These are phyloP conservation scores for Ogataea nitratoaversa DNA, from an alignment of 805 yeast species.

Conservation along the genomic window DNA sequence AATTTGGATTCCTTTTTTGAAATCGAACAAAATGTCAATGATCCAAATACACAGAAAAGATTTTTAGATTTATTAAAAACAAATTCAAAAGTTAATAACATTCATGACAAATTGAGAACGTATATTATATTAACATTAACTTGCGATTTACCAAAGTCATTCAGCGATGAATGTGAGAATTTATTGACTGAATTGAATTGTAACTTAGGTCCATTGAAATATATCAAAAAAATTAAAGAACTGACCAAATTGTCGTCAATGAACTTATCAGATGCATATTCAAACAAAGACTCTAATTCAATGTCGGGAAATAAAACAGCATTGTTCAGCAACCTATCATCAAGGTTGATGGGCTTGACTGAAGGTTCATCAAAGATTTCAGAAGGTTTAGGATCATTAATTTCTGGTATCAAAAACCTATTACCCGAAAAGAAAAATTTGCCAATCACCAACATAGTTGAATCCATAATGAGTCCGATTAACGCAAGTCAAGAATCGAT, in stretches of 20 bases:
- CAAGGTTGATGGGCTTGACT: conserved; percentile 72
- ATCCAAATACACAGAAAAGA: conserved; percentile 52
- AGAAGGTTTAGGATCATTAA: conserved; percentile 85
- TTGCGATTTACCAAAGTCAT: conserved; percentile 44
- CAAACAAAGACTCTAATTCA: conserved; percentile 27
- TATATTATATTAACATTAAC: conserved; percentile 72
- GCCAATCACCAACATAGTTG: conserved; percentile 87
- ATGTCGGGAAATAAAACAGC: conserved; percentile 37
- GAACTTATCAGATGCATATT: conserved; percentile 33
- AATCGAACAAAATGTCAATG: conserved; percentile 78
- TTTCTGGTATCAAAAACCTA: conserved; percentile 81
- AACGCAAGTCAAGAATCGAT: conserved; percentile 59
- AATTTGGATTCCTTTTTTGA: conserved; percentile 89
- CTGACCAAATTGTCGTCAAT: conserved; percentile 47
- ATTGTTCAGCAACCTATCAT: conserved; percentile 67
- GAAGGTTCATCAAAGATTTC: conserved; percentile 65
- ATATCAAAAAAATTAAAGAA: conserved; percentile 80
- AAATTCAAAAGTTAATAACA: conserved; percentile 51
- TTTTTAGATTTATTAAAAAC: conserved; percentile 57
- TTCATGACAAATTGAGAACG: conserved; percentile 78
- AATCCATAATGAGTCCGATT: conserved; percentile 83
- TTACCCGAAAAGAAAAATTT: conserved; percentile 84
- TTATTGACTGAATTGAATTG: conserved; percentile 53
- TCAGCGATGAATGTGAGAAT: conserved; percentile 56
- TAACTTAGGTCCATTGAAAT: conserved; percentile 62